Percentiles rank a stretch among this genome's conserved stretches.
Conservation (phyloP, 139 green algal species). For the Coccomyxa sp. region DNA sequence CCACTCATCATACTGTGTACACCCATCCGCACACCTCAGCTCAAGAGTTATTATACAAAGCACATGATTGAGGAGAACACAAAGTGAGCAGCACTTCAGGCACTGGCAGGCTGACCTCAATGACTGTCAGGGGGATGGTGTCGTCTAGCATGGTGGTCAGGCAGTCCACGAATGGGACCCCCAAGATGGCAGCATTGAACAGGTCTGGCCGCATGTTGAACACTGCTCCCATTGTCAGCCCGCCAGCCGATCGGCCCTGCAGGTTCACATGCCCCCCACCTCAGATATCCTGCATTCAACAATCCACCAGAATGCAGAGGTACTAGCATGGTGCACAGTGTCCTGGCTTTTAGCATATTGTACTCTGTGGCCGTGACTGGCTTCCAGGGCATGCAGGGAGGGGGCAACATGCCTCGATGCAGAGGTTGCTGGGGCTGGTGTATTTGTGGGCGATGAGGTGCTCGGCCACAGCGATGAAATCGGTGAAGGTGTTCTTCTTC, state of each 20-base stretch:
- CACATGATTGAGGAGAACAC: too few relatives aligned
- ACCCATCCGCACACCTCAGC: not conserved
- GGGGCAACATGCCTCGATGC: slow-evolving; percentile 24
- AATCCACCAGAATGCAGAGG: not conserved
- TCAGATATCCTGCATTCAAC: not conserved
- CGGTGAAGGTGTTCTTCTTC: slow-evolving; percentile 78
- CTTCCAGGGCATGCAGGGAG: not conserved
- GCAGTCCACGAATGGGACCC: slow-evolving; percentile 91
- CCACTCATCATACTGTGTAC: slow-evolving; percentile 51
- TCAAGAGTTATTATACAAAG: too few relatives aligned
- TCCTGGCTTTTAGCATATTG: not conserved
- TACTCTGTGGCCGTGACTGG: not conserved
- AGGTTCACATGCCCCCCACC: slow-evolving; percentile 4
- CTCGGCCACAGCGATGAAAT: slow-evolving; percentile 73
- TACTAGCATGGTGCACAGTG: not conserved
- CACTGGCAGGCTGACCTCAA: slow-evolving; percentile 11
- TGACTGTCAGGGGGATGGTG: slow-evolving; percentile 52
- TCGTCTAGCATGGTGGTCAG: slow-evolving; percentile 73
- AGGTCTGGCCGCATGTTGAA: slow-evolving; percentile 72
- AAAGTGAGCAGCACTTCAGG: not conserved
- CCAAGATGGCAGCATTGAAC: slow-evolving; percentile 45
- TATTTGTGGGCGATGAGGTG: slow-evolving; percentile 53
- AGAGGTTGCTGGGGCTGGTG: slow-evolving; percentile 42
- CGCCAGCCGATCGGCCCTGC: slow-evolving; percentile 67
- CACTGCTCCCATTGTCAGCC: slow-evolving; percentile 65